phyloP scores from a whole-genome alignment of 2,329 filamentous ascomycete species.

The Saccharata proteae region DNA sequence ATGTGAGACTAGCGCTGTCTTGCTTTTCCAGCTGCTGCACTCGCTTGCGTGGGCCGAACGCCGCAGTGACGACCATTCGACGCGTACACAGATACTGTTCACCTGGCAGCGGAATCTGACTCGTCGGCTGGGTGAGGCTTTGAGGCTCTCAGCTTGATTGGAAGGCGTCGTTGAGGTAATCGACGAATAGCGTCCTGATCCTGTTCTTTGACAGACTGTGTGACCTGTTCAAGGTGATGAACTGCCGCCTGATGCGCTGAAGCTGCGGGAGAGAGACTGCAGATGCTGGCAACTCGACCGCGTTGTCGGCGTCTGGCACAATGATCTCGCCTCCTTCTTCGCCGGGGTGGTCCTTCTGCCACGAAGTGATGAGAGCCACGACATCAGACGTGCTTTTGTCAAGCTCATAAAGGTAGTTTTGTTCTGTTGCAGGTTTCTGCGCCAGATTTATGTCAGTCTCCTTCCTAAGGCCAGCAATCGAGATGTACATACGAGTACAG shows the following conservation, averaged over 20 bases:
- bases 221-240: constrained; percentile 62
- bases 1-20: too few species aligned
- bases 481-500: constrained; percentile 42
- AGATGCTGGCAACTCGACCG: constrained; percentile 53
- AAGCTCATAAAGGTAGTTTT: constrained; percentile 68
- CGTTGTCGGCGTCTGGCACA: constrained; percentile 41
- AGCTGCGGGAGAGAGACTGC: constrained; percentile 61
- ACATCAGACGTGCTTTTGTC: constrained; percentile 71
- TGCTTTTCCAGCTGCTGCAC: too few species aligned
- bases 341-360: constrained; percentile 50
- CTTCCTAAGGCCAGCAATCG: neutral
- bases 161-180: constrained; percentile 27
- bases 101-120: too few species aligned
- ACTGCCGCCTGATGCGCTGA: constrained; percentile 66
- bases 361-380: constrained; percentile 55
- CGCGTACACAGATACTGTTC: too few species aligned
- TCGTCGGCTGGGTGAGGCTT: neutral
- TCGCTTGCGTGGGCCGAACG: too few species aligned
- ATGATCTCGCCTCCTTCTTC: constrained; percentile 49
- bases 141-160: too few species aligned
- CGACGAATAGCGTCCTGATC: constrained; percentile 26
- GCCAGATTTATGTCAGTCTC: constrained; percentile 3
- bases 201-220: constrained; percentile 34
- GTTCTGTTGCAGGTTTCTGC: constrained; percentile 46
- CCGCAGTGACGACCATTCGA: too few species aligned